Evolutionary conservation across 2,329 filamentous ascomycete species (phyloP), one percentile per base, ranked within the genome.

Genomic region (Epichloe gansuensis): DNA sequence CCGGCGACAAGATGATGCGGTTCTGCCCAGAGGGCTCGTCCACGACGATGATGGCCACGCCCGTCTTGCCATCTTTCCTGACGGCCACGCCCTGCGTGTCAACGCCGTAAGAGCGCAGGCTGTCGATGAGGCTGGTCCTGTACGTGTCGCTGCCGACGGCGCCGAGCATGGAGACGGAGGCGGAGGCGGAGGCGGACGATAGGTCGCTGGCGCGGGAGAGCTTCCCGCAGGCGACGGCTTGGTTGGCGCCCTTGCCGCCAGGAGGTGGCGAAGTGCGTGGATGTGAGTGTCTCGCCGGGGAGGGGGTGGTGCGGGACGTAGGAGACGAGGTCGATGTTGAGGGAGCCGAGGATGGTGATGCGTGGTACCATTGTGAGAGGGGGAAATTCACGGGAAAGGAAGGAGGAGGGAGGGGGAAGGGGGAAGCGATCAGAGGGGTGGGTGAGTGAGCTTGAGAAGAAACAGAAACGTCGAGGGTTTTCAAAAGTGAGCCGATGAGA

Each of bases 221-320:
- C 57, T 91, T 87, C 49, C 85, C 87, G 70, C 86, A 90, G 25
- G 90, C 89, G 52, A 95, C 87, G 55, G 90, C 91, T 73, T 97
- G 91, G 73, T 97, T 97, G 55, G 91, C 90, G 58, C 91, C 91
- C 72, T 98, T 98, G 53, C 93, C 91, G 61, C 91, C 93, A 84
- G 44, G 86, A 90, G 38, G 85, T 88, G 63, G 78, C 78, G 71
- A 95, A 95, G 21, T 81, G 82, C 58, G 75, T 82, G 47, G 88
- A 80, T 2, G 87, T 91, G 50, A 97, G 77, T 3, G 91, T 97
- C 71, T 98, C 91, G 59, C 91, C 93, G 1, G 86, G 83, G 1
- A 77, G 72, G 1, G 93, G 91, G 57, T 95, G 82, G 57, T 91
- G 88, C 5, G 88, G 76, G 37, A 93, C 93, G 62, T 88, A 83